Conservation (phyloP, 2,329 filamentous ascomycete genomes). For the Aspergillus ochraceus region DNA sequence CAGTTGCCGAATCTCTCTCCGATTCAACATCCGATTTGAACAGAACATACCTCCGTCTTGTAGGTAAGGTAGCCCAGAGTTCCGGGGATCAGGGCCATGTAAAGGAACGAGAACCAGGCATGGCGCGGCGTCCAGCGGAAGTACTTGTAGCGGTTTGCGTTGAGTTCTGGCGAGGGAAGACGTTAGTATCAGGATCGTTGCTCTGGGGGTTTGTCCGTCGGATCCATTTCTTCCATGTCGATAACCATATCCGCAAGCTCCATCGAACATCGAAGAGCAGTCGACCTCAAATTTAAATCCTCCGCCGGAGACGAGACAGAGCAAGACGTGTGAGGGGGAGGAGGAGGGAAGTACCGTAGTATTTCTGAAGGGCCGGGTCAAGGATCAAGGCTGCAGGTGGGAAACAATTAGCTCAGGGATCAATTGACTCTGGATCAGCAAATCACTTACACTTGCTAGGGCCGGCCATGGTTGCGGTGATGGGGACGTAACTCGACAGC, state of each 20-base stretch:
- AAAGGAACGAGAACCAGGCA: conserved; percentile 75
- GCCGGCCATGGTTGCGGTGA: conserved; percentile 50
- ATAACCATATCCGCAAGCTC: too few species aligned
- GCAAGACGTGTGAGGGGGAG: not conserved
- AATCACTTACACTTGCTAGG: conserved; percentile 47
- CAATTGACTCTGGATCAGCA: not conserved
- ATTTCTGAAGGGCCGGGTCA: conserved; percentile 50
- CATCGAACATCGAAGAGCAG: too few species aligned
- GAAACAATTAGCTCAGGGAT: conserved; percentile 49
- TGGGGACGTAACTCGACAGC: not conserved
- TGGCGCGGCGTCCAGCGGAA: conserved; percentile 91
- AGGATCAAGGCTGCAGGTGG: conserved; percentile 40
- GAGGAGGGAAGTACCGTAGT: conserved; percentile 46
- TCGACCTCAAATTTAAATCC: not conserved
- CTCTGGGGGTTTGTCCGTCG: not conserved
- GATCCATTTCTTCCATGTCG: not conserved
- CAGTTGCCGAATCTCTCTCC: too few species aligned
- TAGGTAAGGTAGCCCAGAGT: conserved; percentile 72
- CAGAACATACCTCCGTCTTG: conserved; percentile 75
- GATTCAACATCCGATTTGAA: too few species aligned
- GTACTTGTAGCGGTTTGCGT: conserved; percentile 82
- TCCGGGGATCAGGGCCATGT: conserved; percentile 70
- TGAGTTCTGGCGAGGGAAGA: conserved; percentile 64
- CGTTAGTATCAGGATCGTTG: not conserved
- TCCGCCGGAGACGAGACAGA: not conserved